Evolutionary conservation across 2,329 filamentous ascomycete genomes (phyloP), one percentile per base, ranked within the genome.

Genomic region (Escovopsis sp.): DNA sequence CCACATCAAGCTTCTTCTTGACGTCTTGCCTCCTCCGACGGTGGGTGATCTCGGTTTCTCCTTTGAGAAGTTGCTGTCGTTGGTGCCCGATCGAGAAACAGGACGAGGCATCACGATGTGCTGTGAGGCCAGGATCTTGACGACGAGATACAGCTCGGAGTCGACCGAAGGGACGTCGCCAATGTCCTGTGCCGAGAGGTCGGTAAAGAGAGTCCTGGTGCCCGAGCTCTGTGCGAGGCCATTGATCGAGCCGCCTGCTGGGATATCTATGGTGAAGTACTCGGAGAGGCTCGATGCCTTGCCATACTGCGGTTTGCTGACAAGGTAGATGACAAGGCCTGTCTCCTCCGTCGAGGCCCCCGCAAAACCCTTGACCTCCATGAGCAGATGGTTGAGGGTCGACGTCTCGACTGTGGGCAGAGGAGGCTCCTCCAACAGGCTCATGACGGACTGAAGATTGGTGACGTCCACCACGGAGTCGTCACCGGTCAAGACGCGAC

Each of bases 401-500:
- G 76, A 79, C 40, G 80, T 72, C 51, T 86, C 87, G 12, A 75
- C 62, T 9, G 75, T 67, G 4, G 75, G 69, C 18, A 75, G 73
- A 0, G 87, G 88, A n/a, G 80, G 77, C 51, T 85, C 82, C 45
- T 94, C 82, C 38, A 98, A 69, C 53, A 96, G 73, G 60, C 87
- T 94, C 91, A 98, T 98, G 56, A 88, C 77, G 4, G 91, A 93
- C 65, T 98, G 93, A 44, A 96, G 68, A 57, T 80, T 86, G 6
- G 89, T 89, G 50, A 95, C 76, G 45, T 94, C 84, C 26, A 96
- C 83, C 4, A 91, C 85, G 1, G 88, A 94, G 61, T 98, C 91
- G 42, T 95, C 83, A 11, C 85, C 86, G 0, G 88, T 95, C 53
- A 98, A 64, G 26, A 96, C 79, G 38, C 88, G 78, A 8, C 91